phyloP scores from a whole-genome alignment of 176 grass and related monocot species.

The Carex myosuroides region DNA sequence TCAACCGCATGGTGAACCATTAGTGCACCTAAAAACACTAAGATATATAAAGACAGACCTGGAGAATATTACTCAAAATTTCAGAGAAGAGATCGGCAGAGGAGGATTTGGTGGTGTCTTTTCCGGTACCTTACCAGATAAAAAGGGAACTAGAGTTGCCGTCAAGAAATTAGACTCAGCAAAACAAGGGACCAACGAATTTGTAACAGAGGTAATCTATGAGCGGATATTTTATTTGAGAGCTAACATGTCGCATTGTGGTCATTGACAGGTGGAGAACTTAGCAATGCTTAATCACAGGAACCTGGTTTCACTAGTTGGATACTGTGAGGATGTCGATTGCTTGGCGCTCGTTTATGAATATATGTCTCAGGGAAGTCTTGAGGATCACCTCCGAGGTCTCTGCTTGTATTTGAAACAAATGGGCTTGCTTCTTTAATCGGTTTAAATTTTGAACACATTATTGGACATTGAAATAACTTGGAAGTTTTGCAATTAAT shows the following conservation, averaged over 20 bases:
- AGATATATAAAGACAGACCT: constrained; percentile 8
- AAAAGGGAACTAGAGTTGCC: constrained; percentile 24
- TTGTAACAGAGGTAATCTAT: constrained; percentile 26
- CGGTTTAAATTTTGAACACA: not conserved
- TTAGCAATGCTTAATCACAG: constrained; percentile 33
- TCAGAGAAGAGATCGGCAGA: constrained; percentile 8
- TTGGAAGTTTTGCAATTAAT: not conserved
- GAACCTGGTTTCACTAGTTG: constrained; percentile 26
- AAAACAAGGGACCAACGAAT: constrained; percentile 21
- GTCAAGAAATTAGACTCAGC: constrained; percentile 22
- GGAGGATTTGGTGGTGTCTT: constrained; percentile 27
- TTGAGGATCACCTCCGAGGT: constrained; percentile 31
- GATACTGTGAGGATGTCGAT: constrained; percentile 23
- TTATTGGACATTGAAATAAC: not conserved
- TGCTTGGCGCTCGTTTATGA: constrained; percentile 31
- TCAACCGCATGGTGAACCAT: no score
- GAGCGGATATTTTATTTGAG: not conserved
- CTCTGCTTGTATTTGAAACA: not conserved
- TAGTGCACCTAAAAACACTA: not conserved
- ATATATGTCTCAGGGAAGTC: constrained; percentile 29
- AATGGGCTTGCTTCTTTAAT: not conserved
- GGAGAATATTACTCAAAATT: constrained; percentile 24
- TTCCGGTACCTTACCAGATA: constrained; percentile 19
- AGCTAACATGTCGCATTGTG: not conserved
- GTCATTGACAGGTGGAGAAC: constrained; percentile 20